Evolutionary conservation across 2,329 filamentous ascomycete genomes (phyloP), one percentile per base, ranked within the genome.

Genomic region (Fusarium sp.): DNA sequence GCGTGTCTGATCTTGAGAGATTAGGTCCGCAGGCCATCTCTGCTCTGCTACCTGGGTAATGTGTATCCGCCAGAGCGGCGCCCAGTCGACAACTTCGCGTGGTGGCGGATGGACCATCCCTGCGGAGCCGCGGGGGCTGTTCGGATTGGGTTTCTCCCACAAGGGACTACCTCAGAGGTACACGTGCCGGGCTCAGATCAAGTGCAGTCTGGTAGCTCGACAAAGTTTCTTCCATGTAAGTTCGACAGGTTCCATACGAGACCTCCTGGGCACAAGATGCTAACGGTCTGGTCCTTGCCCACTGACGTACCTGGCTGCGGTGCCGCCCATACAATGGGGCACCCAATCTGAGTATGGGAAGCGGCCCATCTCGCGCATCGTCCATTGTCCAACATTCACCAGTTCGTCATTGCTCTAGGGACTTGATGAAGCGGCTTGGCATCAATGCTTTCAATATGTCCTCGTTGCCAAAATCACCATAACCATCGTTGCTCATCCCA

Each of bases 1-100:
- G 66, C 58, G 67, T 77, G 75, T 77, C 72, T 77, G 75, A 77
- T 77, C 75, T 77, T 65, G 63, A 74, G 73, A 77, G 75, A 77
- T 77, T 77, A 74, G 71, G 74, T 71, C 75, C 71, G 64, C 75
- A 71, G 71, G 68, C 74, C 71, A 77, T 77, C 72, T 78, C 57
- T 59, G 52, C 40, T 57, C 37, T 57, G 42, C 33, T 65, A 65
- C 65, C 43, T 69, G 71, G 70, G 49, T 64, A 77, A 69, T 59
- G 64, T 64, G 56, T 62, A 77, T 64, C 73, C 75, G 66, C 69
- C 75, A 77, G 72, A 57, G 56, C 69, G 72, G 75, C 72, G 72
- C 74, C 72, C 64, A 63, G 69, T 75, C 65, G 58, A 72, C 69
- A 37, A 72, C 66, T 74, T 75, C 72, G 74, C 72, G 70, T 77